Base-by-base conservation (phyloP, 1,284 basidiomycete genomes). In the Naganishia sp. region DNA sequence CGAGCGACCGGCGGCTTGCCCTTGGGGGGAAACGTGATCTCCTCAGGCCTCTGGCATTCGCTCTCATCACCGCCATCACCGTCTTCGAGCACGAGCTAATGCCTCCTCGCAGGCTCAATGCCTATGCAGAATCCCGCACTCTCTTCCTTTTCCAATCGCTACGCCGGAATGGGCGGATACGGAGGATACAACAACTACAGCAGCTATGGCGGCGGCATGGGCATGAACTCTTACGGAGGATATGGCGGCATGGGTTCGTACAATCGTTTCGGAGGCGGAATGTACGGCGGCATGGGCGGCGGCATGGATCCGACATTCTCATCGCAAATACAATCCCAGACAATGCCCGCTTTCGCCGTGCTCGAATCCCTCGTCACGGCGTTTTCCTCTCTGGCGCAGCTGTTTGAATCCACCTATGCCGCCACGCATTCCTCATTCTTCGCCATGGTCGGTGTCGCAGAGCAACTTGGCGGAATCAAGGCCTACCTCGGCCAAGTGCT, bases 371-470 rank as follows among this genome's bases (percentile, higher is more conserved):
- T 99, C 75, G 95, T 99, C 50, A 92, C 94, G 70, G 96, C 95
- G 1, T 97, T 99, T 79, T 87, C 89, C 0, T 94, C 94, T 15
- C 89, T 99, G 68, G 90, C 96, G 0, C 96, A 99, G 79, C 95
- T 99, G 87, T 87, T 99, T 72, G 95, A 99, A 79, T 90, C 87
- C 49, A 99, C 96, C 3, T 99, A 97, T 80, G 93, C 98, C 90
- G 96, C 96, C 3, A 99, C 96, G 0, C 96, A 99, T 80, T 94
- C 91, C 4, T 90, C 88, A 50, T 99, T 99, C 82, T 99, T 98
- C 78, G 95, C 95, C 68, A 97, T 99, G 90, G 93, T 98, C 64
- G 93, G 94, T 68, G 94, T 99, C 32, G 86, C 94, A 46, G 95
- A 99, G 75, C 96, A 99, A 77, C 90, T 99, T 74, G 88, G 88